Conservation (phyloP, 2,329 filamentous ascomycete species). For the Aaosphaeria pasadenensis region DNA sequence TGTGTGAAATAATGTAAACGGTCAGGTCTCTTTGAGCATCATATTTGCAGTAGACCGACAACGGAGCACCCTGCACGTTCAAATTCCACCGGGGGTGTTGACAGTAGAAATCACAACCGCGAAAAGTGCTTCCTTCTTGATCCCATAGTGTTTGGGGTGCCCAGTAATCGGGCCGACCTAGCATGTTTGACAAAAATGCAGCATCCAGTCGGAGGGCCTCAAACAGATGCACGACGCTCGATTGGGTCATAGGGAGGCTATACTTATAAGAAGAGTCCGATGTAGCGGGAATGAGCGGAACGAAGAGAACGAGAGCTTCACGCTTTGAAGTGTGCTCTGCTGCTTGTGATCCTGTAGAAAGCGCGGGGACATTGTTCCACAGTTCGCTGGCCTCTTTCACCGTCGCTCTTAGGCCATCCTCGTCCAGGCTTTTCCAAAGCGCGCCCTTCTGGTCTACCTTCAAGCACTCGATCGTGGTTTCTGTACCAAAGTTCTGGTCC, state of each 20-base stretch:
- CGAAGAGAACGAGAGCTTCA: neutral
- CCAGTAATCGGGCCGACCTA: slow-evolving; percentile 12
- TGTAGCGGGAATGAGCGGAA: neutral
- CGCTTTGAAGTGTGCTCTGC: neutral
- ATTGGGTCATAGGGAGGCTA: neutral
- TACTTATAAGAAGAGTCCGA: neutral
- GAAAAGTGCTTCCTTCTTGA: slow-evolving; percentile 3
- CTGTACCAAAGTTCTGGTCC: slow-evolving; percentile 1
- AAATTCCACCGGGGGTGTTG: slow-evolving; percentile 16
- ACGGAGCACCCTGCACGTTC: slow-evolving; percentile 11
- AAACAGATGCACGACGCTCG: slow-evolving; percentile 7
- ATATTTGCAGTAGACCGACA: slow-evolving; percentile 12
- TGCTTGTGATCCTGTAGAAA: neutral
- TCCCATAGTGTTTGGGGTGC: slow-evolving; percentile 8
- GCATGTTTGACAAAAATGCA: slow-evolving; percentile 6
- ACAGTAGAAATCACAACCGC: slow-evolving; percentile 14
- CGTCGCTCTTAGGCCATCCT: neutral
- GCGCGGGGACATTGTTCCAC: neutral
- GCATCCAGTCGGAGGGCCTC: slow-evolving; percentile 3
- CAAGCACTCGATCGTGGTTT: slow-evolving; percentile 4
- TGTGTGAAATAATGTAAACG: slow-evolving; percentile 10
- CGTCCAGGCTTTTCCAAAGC: neutral
- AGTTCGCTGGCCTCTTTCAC: neutral
- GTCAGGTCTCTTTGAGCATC: slow-evolving; percentile 10
- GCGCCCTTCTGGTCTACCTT: neutral